Evolutionary conservation across 2,329 filamentous ascomycete genomes (phyloP), one percentile per base, ranked within the genome.

Genomic region (Cucurbitaria berberidis): DNA sequence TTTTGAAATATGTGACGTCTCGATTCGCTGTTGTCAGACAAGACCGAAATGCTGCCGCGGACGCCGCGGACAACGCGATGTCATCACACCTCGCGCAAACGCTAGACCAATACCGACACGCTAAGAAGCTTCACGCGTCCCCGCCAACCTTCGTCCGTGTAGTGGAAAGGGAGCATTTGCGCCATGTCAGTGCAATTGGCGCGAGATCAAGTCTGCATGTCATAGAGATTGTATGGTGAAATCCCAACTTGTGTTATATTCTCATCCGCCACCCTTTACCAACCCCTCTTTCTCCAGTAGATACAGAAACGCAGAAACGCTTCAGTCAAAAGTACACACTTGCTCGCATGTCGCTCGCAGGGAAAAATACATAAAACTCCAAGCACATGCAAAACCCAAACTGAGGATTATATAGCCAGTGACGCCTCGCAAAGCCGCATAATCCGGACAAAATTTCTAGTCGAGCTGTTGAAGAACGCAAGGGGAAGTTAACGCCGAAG

Each of bases 51-150:
- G 51, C 55, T 60, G 57, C 40, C 40, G 26, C 42, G 35, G 35
- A 9, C 21, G 18, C n/a, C n/a, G 21, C 27, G 26, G 38, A 39
- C 34, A 48, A 51, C 68, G 54, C 67, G 64, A 65, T 66, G 66
- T 70, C 68, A 69, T 69, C 56, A 63, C 54, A 61, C 56, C 43
- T 59, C 62, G 60, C 56, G 59, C 59, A 40, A 29, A 40, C 55
- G 59, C 65, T 67, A 67, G 36, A 15, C 48, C 45, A 11, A 21
- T 44, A 45, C 39, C 21, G 50, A 48, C 43, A 27, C 30, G 38
- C 43, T 53, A 35, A 32, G 29, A 11, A 40, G 45, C 24, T 21
- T 32, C 22, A 27, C 45, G 27, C 35, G n/a, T 44, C 3, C 38
- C 19, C n/a, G n/a, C n/a, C n/a, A n/a, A n/a, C n/a, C n/a, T n/a